Percentiles rank a stretch among this genome's conserved stretches.
Conservation (phyloP, 1,139 yeast species). For the Chernovozyma sophiae-reginae region DNA sequence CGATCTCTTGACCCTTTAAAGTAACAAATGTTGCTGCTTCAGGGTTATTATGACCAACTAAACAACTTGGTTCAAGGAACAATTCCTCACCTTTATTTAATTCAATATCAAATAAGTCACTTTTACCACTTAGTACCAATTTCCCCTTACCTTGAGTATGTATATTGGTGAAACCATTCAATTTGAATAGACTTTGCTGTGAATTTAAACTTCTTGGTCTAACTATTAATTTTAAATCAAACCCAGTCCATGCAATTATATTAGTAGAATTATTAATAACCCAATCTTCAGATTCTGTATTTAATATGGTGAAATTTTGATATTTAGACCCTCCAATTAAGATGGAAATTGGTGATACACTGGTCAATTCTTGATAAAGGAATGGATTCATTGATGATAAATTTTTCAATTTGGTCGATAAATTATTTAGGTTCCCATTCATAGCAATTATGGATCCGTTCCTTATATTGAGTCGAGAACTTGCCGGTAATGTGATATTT, state of each 20-base stretch:
- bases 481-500: constrained; percentile 32
- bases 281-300: constrained; percentile 27
- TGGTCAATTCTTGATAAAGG: constrained; percentile 23
- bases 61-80: constrained; percentile 28
- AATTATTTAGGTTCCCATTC: constrained; percentile 26
- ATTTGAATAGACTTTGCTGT: constrained; percentile 4
- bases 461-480: constrained; percentile 29
- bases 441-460: constrained; percentile 31
- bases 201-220: constrained; percentile 9
- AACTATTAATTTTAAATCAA: constrained; percentile 21
- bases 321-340: constrained; percentile 25
- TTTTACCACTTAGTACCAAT: constrained; percentile 33
- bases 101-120: constrained; percentile 28
- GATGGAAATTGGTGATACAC: constrained; percentile 23
- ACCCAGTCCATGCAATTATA: constrained; percentile 47
- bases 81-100: constrained; percentile 29
- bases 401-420: constrained; percentile 12
- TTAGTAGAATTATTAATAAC: constrained; percentile 25
- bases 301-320: constrained; percentile 23
- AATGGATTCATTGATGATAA: constrained; percentile 4
- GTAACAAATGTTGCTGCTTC: constrained; percentile 1
- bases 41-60: constrained; percentile 27
- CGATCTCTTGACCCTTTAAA: neutral
- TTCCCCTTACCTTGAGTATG: constrained; percentile 32
- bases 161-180: constrained; percentile 19